These are phyloP conservation scores for Chrysophaeum taylorii DNA, from an alignment of 352 stramenopile genomes.

Conservation along the genomic window DNA sequence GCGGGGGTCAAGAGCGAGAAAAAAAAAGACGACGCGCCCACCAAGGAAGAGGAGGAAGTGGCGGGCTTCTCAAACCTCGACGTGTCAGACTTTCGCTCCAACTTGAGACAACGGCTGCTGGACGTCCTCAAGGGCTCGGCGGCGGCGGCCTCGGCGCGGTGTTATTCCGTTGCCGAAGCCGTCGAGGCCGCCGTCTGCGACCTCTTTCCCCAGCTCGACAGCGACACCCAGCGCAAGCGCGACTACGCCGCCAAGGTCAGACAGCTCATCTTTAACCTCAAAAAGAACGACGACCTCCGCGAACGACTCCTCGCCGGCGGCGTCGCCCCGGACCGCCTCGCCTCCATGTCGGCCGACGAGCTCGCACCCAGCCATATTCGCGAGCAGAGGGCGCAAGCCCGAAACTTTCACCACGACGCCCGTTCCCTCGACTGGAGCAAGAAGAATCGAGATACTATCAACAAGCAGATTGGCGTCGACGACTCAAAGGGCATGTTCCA, in stretches of 20 bases:
- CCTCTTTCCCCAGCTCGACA: conserved; percentile 55
- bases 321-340: conserved; percentile 45
- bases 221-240: conserved; percentile 63
- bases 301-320: conserved; percentile 13
- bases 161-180: conserved; percentile 38
- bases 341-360: conserved; percentile 67
- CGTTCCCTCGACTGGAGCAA: conserved; percentile 67
- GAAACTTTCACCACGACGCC: conserved; percentile 58
- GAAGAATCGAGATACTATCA: conserved; percentile 76
- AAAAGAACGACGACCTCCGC: conserved; percentile 68
- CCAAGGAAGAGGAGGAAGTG: too few species aligned
- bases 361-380: conserved; percentile 69
- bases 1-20: conserved; percentile 37
- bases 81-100: too few species aligned
- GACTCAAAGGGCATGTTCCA: conserved; percentile 48
- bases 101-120: conserved; percentile 43
- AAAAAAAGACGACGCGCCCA: too few species aligned
- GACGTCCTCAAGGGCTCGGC: conserved; percentile 31
- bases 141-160: conserved; percentile 37
- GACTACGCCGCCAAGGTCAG: conserved; percentile 72
- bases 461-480: conserved; percentile 69
- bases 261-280: conserved; percentile 74
- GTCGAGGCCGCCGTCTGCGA: conserved; percentile 60
- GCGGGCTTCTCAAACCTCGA: too few species aligned
- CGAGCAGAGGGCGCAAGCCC: conserved; percentile 61